These are phyloP conservation scores for Trypanosoma scelopori DNA, from an alignment of 208 protist genomes.

Conservation along the genomic window DNA sequence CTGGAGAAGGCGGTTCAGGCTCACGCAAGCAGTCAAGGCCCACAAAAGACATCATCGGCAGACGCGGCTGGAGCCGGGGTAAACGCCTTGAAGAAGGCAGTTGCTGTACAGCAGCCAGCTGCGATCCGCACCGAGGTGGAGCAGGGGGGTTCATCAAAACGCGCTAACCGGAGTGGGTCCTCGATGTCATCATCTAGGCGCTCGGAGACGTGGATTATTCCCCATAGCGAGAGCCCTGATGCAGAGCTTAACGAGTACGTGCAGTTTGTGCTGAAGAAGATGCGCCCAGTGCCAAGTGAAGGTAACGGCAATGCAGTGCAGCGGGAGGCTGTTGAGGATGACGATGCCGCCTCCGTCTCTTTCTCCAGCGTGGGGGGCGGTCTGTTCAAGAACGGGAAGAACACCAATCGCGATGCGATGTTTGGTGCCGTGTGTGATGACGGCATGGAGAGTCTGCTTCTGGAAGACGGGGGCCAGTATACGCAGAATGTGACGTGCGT, in stretches of 20 bases:
- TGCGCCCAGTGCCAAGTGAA: not conserved
- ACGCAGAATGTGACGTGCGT: constrained; percentile 65
- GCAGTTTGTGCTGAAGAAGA: constrained; percentile 8
- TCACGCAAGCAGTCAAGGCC: too few species aligned
- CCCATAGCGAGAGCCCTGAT: not conserved
- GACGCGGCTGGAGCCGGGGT: too few species aligned
- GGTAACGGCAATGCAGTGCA: too few species aligned
- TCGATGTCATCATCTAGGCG: not conserved
- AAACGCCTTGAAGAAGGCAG: too few species aligned
- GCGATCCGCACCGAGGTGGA: not conserved
- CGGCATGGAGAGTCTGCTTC: constrained; percentile 7
- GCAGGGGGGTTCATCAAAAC: not conserved
- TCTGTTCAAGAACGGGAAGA: not conserved
- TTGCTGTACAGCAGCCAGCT: too few species aligned
- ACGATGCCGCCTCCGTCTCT: not conserved
- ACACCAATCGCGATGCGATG: not conserved
- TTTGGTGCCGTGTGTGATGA: not conserved
- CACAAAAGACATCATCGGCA: too few species aligned
- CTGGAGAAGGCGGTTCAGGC: too few species aligned
- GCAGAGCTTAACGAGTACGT: constrained; percentile 13
- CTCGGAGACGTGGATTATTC: not conserved
- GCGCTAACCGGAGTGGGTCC: too few species aligned
- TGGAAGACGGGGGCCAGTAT: constrained; percentile 58
- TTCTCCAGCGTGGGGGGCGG: not conserved
- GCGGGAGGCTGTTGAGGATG: not conserved